Conservation (phyloP, 73 alveolate species). For the Tetrahymena borealis region DNA sequence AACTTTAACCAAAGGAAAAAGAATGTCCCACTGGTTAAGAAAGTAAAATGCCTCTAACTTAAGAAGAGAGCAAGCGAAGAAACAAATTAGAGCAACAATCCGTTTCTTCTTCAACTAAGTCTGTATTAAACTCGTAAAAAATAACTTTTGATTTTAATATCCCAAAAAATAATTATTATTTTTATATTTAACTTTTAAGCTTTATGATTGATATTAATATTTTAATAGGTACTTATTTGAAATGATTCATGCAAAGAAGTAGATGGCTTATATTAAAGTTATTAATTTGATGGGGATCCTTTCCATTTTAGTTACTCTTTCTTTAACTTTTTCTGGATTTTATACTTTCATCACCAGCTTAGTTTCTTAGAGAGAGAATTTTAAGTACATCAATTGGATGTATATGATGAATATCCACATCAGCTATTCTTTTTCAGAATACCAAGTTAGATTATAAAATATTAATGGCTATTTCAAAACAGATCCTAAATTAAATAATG, state of each 20-base stretch:
- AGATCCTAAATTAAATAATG: not conserved
- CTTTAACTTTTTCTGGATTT: not conserved
- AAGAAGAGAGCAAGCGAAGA: not conserved
- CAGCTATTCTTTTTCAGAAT: not conserved
- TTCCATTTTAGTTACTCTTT: not conserved
- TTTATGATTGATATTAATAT: not conserved
- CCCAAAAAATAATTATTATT: too few species aligned
- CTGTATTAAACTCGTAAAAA: not conserved
- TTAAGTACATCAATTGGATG: not conserved
- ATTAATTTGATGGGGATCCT: not conserved
- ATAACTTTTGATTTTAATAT: not conserved
- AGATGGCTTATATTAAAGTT: not conserved
- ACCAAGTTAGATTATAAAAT: not conserved
- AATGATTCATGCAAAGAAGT: not conserved
- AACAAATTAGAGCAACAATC: not conserved
- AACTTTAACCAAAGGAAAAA: too few species aligned
- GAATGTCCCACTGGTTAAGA: not conserved
- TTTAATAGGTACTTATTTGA: not conserved
- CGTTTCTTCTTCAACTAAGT: not conserved
- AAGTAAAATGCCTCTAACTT: not conserved
- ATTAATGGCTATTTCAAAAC: not conserved
- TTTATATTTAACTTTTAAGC: too few species aligned
- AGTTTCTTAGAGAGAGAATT: not conserved
- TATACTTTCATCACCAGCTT: not conserved
- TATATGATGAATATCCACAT: not conserved